Percentiles rank a stretch among this genome's conserved stretches.
Conservation (phyloP, 805 yeast genomes). For the Babjeviella inositovora region DNA sequence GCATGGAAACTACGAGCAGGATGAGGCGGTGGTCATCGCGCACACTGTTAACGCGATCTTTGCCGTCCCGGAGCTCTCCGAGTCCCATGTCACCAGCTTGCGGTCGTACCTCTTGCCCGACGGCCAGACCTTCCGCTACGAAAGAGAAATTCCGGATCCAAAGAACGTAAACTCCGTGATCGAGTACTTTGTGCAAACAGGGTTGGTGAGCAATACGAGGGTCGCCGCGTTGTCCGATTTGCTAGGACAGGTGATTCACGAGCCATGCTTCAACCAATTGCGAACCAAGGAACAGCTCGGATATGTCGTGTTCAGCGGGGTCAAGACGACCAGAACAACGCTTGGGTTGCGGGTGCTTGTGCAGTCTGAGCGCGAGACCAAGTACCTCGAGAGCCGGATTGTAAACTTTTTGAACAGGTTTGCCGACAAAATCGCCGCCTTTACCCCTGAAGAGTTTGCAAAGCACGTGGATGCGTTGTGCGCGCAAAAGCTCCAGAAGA, state of each 20-base stretch:
- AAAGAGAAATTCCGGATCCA: slow-evolving; percentile 37
- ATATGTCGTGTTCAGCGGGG: slow-evolving; percentile 78
- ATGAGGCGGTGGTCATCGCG: slow-evolving; percentile 35
- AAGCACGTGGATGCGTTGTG: slow-evolving; percentile 58
- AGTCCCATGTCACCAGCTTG: slow-evolving; percentile 23
- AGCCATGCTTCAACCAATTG: slow-evolving; percentile 79
- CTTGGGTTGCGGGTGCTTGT: slow-evolving; percentile 60
- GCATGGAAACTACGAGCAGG: slow-evolving; percentile 53
- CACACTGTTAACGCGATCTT: slow-evolving; percentile 21
- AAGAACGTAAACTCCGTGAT: slow-evolving; percentile 73
- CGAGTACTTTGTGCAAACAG: slow-evolving; percentile 62
- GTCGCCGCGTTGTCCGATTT: slow-evolving; percentile 36
- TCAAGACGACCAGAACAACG: slow-evolving; percentile 51
- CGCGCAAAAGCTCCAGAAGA: slow-evolving; percentile 48
- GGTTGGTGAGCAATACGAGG: slow-evolving; percentile 12
- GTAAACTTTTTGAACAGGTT: slow-evolving; percentile 41
- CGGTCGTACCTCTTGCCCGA: slow-evolving; percentile 23
- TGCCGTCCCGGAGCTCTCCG: slow-evolving; percentile 17
- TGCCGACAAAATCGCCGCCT: slow-evolving; percentile 22
- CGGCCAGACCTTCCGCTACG: slow-evolving; percentile 24
- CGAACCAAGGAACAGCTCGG: slow-evolving; percentile 94
- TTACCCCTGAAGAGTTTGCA: slow-evolving; percentile 50
- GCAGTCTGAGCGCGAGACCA: slow-evolving; percentile 71
- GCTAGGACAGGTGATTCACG: slow-evolving; percentile 57
- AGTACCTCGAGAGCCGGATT: slow-evolving; percentile 64